Evolutionary conservation across 1,284 basidiomycete species (phyloP).

Genomic region (Ganoderma lucidum): DNA sequence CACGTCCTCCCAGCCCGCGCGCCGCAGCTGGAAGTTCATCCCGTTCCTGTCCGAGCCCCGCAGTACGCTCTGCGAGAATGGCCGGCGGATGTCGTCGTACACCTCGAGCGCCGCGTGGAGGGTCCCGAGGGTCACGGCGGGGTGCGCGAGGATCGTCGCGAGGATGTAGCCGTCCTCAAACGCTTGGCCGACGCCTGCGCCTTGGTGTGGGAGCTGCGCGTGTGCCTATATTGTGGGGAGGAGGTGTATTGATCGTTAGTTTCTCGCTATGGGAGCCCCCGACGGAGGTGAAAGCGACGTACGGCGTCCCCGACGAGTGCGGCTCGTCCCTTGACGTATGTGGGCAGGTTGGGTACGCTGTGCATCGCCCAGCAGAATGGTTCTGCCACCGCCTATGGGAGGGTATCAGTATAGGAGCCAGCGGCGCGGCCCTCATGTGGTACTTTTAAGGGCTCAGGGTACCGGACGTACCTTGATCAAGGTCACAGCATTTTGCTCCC

Average conservation of each 20-base stretch:
- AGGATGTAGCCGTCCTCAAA: conserved; percentile 40
- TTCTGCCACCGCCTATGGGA: not conserved
- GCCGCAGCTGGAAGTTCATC: conserved; percentile 2
- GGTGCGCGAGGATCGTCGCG: conserved; percentile 12
- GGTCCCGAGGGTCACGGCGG: not conserved
- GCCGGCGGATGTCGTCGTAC: conserved; percentile 25
- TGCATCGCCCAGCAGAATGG: conserved; percentile 37
- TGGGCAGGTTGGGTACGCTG: conserved; percentile 32
- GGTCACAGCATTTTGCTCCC: conserved; percentile 37
- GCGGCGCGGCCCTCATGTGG: not conserved
- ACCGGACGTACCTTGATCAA: conserved; percentile 26
- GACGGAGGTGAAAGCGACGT: not conserved
- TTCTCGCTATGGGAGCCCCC: no score
- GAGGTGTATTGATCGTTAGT: no score
- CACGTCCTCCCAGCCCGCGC: conserved; percentile 6
- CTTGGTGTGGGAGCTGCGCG: conserved; percentile 44
- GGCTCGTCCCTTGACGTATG: conserved; percentile 35
- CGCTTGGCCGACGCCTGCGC: conserved; percentile 49
- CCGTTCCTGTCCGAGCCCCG: conserved; percentile 13
- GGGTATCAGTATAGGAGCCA: no score
- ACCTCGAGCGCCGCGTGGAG: conserved; percentile 15
- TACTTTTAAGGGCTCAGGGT: no score
- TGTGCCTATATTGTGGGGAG: conserved; percentile 21
- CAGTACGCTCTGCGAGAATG: conserved; percentile 24
- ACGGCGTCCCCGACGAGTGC: conserved; percentile 44